These are phyloP conservation scores for Jamesozyma lodderae DNA, from an alignment of 805 yeast species.

Conservation along the genomic window DNA sequence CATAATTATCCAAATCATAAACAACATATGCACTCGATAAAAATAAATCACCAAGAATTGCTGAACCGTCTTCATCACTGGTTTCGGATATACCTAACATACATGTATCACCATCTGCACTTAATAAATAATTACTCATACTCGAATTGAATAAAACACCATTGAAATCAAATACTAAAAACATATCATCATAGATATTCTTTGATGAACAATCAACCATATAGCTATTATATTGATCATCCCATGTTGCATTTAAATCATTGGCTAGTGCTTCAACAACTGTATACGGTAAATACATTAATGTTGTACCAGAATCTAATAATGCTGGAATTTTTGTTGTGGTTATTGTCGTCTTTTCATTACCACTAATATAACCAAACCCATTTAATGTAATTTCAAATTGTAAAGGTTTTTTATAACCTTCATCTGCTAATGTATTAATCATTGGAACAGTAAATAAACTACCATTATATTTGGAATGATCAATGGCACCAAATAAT, in stretches of 20 bases:
- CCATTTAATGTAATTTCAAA: constrained; percentile 30
- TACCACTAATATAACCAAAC: constrained; percentile 18
- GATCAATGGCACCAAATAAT: constrained; percentile 35
- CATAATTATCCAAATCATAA: constrained; percentile 42
- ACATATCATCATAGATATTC: constrained; percentile 20
- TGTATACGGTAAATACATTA: constrained; percentile 36
- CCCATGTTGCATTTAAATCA: constrained; percentile 38
- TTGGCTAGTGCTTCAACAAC: constrained; percentile 31
- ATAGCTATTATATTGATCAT: constrained; percentile 37
- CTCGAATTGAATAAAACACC: constrained; percentile 50
- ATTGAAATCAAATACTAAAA: constrained; percentile 45
- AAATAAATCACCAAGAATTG: constrained; percentile 49
- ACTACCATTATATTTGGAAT: constrained; percentile 30
- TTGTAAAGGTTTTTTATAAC: constrained; percentile 14
- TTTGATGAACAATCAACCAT: constrained; percentile 34
- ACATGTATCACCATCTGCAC: constrained; percentile 28
- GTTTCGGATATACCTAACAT: constrained; percentile 36
- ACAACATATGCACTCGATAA: constrained; percentile 48
- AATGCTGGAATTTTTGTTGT: constrained; percentile 31
- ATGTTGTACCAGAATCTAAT: constrained; percentile 37
- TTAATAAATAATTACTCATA: constrained; percentile 22
- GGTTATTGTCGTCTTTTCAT: constrained; percentile 18
- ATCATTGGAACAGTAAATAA: constrained; percentile 29
- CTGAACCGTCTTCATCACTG: constrained; percentile 11
- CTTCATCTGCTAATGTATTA: constrained; percentile 7